Evolutionary conservation across 495 filamentous ascomycete species (phyloP).

Genomic region (Podospora didyma): DNA sequence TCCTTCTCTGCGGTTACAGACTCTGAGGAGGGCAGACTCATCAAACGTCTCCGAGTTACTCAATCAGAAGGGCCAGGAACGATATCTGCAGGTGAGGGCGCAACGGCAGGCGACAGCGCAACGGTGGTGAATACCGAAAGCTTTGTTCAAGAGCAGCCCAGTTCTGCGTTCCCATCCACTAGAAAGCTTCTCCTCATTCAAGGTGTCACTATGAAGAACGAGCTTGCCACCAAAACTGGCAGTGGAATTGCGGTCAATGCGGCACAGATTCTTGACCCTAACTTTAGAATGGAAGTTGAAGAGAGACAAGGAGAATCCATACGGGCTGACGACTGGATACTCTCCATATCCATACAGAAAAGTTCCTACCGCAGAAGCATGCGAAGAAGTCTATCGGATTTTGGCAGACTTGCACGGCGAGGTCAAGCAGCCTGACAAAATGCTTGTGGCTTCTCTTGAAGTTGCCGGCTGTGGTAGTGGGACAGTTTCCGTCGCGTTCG

Average conservation of each 20-base stretch:
- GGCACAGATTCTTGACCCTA: constrained; percentile 15
- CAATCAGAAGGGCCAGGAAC: background rate
- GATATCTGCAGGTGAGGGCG: background rate
- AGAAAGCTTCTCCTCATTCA: background rate
- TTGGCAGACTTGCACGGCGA: constrained; percentile 65
- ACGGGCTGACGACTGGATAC: constrained; percentile 43
- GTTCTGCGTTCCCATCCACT: background rate
- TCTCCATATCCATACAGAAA: constrained; percentile 67
- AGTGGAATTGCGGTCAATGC: constrained; percentile 13
- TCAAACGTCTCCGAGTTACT: background rate
- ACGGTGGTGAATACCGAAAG: background rate
- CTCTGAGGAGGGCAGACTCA: background rate
- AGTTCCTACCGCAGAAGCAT: constrained; percentile 67
- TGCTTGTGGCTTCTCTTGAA: constrained; percentile 72
- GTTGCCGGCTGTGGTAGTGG: constrained; percentile 85
- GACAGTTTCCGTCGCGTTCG: no score
- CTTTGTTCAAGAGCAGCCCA: background rate
- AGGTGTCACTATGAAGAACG: background rate
- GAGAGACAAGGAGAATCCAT: constrained; percentile 38
- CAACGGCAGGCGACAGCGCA: background rate
- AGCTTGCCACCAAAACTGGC: background rate
- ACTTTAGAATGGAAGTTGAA: constrained; percentile 23
- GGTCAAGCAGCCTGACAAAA: constrained; percentile 58
- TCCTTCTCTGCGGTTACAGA: background rate
- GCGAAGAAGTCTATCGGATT: constrained; percentile 67